Percentiles rank a stretch among this genome's conserved stretches.
Conservation (phyloP, 2,329 filamentous ascomycete genomes). For the Fusarium neocosmosporiellum region DNA sequence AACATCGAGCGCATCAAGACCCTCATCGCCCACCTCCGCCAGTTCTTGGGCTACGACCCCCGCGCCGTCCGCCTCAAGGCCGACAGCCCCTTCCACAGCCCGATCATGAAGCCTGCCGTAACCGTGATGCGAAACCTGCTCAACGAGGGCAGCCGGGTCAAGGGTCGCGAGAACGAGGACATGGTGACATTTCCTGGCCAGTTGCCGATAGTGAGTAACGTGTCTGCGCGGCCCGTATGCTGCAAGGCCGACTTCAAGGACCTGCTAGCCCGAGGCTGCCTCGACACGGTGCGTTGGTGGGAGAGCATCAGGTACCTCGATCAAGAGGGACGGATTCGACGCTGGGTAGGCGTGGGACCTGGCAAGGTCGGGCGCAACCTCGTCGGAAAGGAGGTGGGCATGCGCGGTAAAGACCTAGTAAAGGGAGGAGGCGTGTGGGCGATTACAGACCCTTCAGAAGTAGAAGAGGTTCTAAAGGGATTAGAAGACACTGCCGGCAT, state of each 20-base stretch:
- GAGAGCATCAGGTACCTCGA: conserved; percentile 92
- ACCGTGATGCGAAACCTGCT: conserved; percentile 78
- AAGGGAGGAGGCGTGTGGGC: conserved; percentile 95
- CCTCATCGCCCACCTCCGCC: conserved; percentile 84
- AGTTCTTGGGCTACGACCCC: conserved; percentile 92
- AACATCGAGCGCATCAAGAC: conserved; percentile 85
- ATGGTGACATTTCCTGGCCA: conserved; percentile 79
- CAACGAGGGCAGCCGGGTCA: conserved; percentile 65
- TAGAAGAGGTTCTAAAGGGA: conserved; percentile 74
- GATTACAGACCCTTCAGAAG: conserved; percentile 82
- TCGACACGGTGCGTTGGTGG: conserved; percentile 97
- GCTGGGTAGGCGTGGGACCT: conserved; percentile 93
- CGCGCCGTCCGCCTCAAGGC: conserved; percentile 87
- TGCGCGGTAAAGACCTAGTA: conserved; percentile 79
- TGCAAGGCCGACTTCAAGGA: conserved; percentile 81
- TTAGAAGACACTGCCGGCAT: conserved; percentile 72
- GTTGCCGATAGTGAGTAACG: conserved; percentile 87
- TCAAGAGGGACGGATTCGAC: conserved; percentile 80
- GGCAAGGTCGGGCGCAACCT: conserved; percentile 94
- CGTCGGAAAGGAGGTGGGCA: conserved; percentile 94
- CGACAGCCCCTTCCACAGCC: conserved; percentile 91
- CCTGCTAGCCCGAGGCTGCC: conserved; percentile 80
- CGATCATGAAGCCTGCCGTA: conserved; percentile 88
- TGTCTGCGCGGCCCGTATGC: conserved; percentile 81
- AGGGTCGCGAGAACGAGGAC: conserved; percentile 66